These are phyloP conservation scores for Lepidium aucheri DNA, from an alignment of 345 rosid genomes.

Conservation along the genomic window DNA sequence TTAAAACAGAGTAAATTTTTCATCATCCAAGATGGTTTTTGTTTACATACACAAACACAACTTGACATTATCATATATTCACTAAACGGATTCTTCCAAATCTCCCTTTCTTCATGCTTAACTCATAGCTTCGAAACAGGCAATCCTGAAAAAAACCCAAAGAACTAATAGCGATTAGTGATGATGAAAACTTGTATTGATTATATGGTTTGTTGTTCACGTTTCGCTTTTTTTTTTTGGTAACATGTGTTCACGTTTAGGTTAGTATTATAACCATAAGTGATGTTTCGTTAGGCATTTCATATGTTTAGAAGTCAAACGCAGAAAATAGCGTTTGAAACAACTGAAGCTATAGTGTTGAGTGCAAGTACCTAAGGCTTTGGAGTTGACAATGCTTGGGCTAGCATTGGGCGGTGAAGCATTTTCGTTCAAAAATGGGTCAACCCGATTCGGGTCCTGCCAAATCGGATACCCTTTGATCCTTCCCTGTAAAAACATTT, in stretches of 20 bases:
- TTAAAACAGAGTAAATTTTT: conserved; percentile 1
- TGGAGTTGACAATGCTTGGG: conserved; percentile 90
- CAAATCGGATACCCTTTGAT: conserved; percentile 87
- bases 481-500: conserved; percentile 52
- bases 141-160: conserved; percentile 42
- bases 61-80: conserved; percentile 3
- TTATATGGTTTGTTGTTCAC: background rate
- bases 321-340: background rate
- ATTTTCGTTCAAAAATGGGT: conserved; percentile 72
- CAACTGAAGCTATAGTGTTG: background rate
- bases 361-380: conserved; percentile 46
- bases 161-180: background rate
- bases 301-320: background rate
- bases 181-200: background rate
- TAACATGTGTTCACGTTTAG: background rate
- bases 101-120: background rate
- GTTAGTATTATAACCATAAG: too few species aligned
- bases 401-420: conserved; percentile 73
- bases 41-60: conserved; percentile 12
- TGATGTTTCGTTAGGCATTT: too few species aligned
- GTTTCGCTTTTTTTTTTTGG: too few species aligned
- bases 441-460: conserved; percentile 67
- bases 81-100: background rate
- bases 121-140: conserved; percentile 76
- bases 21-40: conserved; percentile 11